Evolutionary conservation across 1,139 yeast genomes (phyloP).

Genomic region (Meyerozyma sp.): DNA sequence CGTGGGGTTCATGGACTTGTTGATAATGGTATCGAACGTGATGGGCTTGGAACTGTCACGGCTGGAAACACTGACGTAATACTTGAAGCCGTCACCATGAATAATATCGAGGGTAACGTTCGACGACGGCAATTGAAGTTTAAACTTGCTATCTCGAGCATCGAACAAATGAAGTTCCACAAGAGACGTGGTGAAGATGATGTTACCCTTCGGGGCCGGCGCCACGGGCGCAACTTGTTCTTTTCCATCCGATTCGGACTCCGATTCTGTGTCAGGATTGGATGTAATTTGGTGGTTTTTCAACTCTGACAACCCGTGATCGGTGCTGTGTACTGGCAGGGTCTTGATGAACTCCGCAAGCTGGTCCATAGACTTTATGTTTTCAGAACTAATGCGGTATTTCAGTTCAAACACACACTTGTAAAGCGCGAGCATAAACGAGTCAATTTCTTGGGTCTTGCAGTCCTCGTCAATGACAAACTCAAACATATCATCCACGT

Average conservation of each 20-base stretch:
- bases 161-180: constrained; percentile 37
- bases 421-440: constrained; percentile 58
- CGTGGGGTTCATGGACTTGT: constrained; percentile 55
- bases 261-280: background rate
- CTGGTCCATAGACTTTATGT: constrained; percentile 37
- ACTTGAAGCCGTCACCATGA: constrained; percentile 49
- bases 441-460: constrained; percentile 50
- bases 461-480: constrained; percentile 68
- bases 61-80: constrained; percentile 40
- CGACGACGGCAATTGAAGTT: constrained; percentile 27
- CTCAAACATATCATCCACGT: constrained; percentile 80
- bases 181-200: background rate
- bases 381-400: constrained; percentile 51
- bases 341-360: constrained; percentile 53
- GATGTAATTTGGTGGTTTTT: background rate
- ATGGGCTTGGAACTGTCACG: constrained; percentile 8
- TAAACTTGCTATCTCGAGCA: constrained; percentile 45
- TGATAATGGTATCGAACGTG: constrained; percentile 39
- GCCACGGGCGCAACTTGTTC: background rate
- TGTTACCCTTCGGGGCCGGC: background rate
- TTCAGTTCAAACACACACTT: constrained; percentile 76
- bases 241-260: background rate
- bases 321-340: constrained; percentile 12
- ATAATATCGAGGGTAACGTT: constrained; percentile 27
- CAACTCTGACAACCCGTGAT: background rate